These are phyloP conservation scores for Collariella sp. DNA, from an alignment of 495 filamentous ascomycete species.

Conservation along the genomic window DNA sequence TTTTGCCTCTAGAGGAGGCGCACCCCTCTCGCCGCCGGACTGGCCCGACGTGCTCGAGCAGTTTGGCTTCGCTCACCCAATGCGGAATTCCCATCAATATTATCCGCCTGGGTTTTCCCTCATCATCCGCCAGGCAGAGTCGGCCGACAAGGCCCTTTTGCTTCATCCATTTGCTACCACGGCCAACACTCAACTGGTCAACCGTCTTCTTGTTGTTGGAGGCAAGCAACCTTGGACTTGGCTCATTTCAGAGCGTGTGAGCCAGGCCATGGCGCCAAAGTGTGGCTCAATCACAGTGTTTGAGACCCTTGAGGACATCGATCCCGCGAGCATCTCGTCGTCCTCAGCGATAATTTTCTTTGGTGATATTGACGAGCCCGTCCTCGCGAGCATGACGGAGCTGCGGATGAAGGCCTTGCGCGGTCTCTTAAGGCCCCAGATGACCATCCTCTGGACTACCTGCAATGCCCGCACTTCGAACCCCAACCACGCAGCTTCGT, in stretches of 20 bases:
- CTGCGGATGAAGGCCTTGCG: slow-evolving; percentile 24
- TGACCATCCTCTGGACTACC: slow-evolving; percentile 36
- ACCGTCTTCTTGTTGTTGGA: slow-evolving; percentile 30
- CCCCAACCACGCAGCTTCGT: slow-evolving; percentile 32
- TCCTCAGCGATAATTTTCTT: slow-evolving; percentile 31
- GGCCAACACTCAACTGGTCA: neutral
- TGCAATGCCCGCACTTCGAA: slow-evolving; percentile 17
- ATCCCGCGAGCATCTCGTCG: neutral
- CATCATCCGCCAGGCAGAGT: slow-evolving; percentile 30
- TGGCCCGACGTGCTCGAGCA: slow-evolving; percentile 32
- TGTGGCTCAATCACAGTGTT: slow-evolving; percentile 18
- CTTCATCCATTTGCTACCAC: slow-evolving; percentile 4
- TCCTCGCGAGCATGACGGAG: slow-evolving; percentile 31
- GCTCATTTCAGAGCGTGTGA: slow-evolving; percentile 15
- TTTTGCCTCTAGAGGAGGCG: neutral
- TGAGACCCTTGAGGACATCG: slow-evolving; percentile 18
- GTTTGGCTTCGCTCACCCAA: slow-evolving; percentile 25
- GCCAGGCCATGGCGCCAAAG: slow-evolving; percentile 7
- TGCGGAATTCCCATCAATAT: slow-evolving; percentile 23
- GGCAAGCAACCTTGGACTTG: slow-evolving; percentile 11
- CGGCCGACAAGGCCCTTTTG: slow-evolving; percentile 11
- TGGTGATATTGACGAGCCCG: slow-evolving; percentile 28
- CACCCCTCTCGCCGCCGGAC: slow-evolving; percentile 16
- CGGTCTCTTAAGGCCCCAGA: slow-evolving; percentile 27
- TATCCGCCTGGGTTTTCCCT: slow-evolving; percentile 26